phyloP scores from a whole-genome alignment of 2,329 filamentous ascomycete species.

The Trichoderma simmonsii region DNA sequence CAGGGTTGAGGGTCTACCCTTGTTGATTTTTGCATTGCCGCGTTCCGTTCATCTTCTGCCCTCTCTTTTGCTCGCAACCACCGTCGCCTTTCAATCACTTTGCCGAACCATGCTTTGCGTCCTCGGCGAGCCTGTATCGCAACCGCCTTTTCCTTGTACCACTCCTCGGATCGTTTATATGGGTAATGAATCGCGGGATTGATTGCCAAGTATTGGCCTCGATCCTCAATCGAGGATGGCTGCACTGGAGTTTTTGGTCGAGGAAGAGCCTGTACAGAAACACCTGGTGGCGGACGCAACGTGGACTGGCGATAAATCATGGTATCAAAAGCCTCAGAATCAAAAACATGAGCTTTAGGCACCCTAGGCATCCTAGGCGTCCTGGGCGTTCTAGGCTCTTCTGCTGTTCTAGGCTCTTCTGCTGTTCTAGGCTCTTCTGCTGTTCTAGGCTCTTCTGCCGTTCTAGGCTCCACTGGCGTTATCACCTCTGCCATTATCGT shows the following conservation, averaged over 20 bases:
- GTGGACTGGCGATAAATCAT: conserved; percentile 38
- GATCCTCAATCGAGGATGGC: conserved; percentile 21
- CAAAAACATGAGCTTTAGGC: conserved; percentile 8
- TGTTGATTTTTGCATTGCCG: not conserved
- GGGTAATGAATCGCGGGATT: conserved; percentile 52
- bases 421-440: too few relatives aligned
- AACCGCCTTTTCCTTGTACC: conserved; percentile 45
- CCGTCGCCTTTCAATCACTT: conserved; percentile 38
- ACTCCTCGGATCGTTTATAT: conserved; percentile 41
- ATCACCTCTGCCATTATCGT: not conserved
- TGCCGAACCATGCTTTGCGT: conserved; percentile 51
- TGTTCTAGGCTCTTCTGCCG: not conserved
- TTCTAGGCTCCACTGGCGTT: not conserved
- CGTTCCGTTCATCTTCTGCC: conserved; percentile 18
- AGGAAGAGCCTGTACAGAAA: conserved; percentile 20
- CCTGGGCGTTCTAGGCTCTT: not conserved
- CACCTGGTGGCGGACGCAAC: conserved; percentile 26
- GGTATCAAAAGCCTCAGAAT: conserved; percentile 35
- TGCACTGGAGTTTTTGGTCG: conserved; percentile 7
- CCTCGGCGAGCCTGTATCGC: conserved; percentile 50
- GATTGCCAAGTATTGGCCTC: conserved; percentile 42
- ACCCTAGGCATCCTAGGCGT: not conserved
- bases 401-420: too few relatives aligned
- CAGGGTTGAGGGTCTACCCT: conserved; percentile 31
- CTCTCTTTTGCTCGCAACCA: conserved; percentile 29